Base-by-base conservation (phyloP, 164 flowering plant genomes). In the Hamamelis virginiana region DNA sequence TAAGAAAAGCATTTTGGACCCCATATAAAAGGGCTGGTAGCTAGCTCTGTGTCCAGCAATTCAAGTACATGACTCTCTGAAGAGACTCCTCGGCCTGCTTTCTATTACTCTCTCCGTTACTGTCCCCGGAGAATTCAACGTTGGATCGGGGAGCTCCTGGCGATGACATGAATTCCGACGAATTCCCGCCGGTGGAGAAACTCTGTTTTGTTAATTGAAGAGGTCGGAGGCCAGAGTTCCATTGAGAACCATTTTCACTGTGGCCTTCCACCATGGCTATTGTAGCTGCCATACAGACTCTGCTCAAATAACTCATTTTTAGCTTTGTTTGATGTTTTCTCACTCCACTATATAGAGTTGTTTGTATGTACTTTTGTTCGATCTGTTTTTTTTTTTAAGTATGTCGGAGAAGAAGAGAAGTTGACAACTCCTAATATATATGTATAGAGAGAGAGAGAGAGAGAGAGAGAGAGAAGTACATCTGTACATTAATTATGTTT, bases 1-100 rank as follows among this genome's bases (percentile, higher is more conserved):
- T n/a, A n/a, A n/a, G n/a, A n/a, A n/a, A n/a, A n/a, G n/a, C n/a
- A n/a, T n/a, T n/a, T n/a, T n/a, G n/a, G n/a, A n/a, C n/a, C n/a
- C n/a, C n/a, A n/a, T n/a, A n/a, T n/a, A n/a, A n/a, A n/a, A n/a
- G n/a, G n/a, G n/a, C n/a, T n/a, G n/a, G n/a, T n/a, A n/a, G 19
- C 48, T 48, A 75, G 61, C 78, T 48, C 43, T 71, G 79, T 5
- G 62, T 74, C 79, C 82, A 79, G 51, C 82, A 79, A 63, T 79
- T 79, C 69, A 73, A 52, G 77, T 67, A 76, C 82, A 79, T 70
- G 18, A 76, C 79, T 70, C 59, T 72, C 62, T 57, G 62, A 13
- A 79, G 57, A 15, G 79, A 76, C 47, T 76, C 77, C 27, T 76
- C 77, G 5, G 73, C 64, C 48, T 73, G 72, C 21, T 27, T 53